Percentiles rank a stretch among this genome's conserved stretches.
These are phyloP conservation scores for Hericium rajendrae DNA, from an alignment of 768 basidiomycete species.

Conservation along the genomic window DNA sequence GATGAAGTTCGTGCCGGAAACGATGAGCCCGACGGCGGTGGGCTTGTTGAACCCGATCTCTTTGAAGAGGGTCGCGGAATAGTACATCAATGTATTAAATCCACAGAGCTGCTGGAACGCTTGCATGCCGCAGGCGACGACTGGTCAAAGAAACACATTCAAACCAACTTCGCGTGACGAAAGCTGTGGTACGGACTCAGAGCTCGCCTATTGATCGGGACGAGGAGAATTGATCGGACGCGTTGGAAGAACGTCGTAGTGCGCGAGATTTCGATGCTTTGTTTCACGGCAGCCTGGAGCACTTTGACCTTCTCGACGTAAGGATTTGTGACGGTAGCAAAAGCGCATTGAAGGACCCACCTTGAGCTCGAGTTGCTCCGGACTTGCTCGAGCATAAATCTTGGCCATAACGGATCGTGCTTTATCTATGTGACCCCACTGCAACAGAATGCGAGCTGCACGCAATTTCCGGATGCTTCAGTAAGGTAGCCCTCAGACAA, in stretches of 20 bases:
- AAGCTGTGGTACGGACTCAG: conserved; percentile 40
- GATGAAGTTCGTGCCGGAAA: conserved; percentile 71
- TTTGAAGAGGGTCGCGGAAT: conserved; percentile 71
- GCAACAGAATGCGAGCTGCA: conserved; percentile 58
- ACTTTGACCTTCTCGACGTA: conserved; percentile 36
- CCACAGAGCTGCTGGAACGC: conserved; percentile 79
- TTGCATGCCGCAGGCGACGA: conserved; percentile 73
- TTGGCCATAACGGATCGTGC: conserved; percentile 50
- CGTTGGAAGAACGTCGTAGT: conserved; percentile 53
- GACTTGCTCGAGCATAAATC: conserved; percentile 59
- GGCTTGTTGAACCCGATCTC: conserved; percentile 77
- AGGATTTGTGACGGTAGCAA: not conserved
- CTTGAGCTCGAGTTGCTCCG: conserved; percentile 59
- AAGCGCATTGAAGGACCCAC: conserved; percentile 19
- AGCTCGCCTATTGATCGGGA: conserved; percentile 57
- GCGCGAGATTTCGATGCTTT: conserved; percentile 52
- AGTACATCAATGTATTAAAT: conserved; percentile 43
- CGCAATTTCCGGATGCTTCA: not conserved
- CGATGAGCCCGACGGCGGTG: conserved; percentile 70
- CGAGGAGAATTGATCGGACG: conserved; percentile 40
- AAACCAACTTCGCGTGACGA: not conserved
- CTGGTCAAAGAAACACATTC: conserved; percentile 23
- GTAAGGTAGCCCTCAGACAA: not conserved
- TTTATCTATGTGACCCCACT: conserved; percentile 36
- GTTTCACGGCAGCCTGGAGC: conserved; percentile 48